These are phyloP conservation scores for Cardiospermum halicacabum DNA, from an alignment of 345 rosid genomes.

Conservation along the genomic window DNA sequence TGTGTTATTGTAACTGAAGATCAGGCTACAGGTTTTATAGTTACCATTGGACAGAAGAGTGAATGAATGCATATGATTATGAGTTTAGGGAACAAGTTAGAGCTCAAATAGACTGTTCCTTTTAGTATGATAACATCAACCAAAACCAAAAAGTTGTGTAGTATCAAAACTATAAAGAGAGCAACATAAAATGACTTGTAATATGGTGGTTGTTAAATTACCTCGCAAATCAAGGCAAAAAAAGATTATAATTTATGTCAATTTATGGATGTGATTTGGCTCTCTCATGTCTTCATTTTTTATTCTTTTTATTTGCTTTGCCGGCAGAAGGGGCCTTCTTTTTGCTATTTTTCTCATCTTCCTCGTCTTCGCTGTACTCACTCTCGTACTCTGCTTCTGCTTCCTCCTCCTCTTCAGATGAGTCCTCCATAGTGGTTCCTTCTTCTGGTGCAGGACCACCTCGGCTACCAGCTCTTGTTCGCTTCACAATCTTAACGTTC, in stretches of 20 bases:
- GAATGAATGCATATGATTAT: too few species aligned
- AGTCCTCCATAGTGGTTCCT: conserved; percentile 70
- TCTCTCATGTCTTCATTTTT: conserved; percentile 62
- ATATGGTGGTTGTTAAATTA: conserved; percentile 2
- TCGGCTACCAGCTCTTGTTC: conserved; percentile 83
- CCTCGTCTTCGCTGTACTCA: conserved; percentile 93
- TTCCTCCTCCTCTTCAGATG: conserved; percentile 91
- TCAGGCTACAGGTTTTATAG: too few species aligned
- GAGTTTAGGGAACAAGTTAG: too few species aligned
- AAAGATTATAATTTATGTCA: conserved; percentile 3
- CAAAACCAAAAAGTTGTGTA: background rate
- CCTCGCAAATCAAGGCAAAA: background rate
- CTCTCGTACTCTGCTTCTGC: conserved; percentile 87
- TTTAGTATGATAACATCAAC: too few species aligned
- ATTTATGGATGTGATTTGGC: conserved; percentile 16
- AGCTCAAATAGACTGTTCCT: too few species aligned
- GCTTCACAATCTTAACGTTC: conserved; percentile 77
- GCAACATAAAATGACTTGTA: background rate
- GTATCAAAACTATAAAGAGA: conserved; percentile 1
- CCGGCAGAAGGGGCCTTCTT: conserved; percentile 55
- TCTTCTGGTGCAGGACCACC: conserved; percentile 60
- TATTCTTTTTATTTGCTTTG: conserved; percentile 34
- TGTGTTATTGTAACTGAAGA: too few species aligned
- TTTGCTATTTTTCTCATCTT: conserved; percentile 55
- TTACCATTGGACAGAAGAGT: too few species aligned